Evolutionary conservation across 768 basidiomycete species (phyloP).

Genomic region (Myochromella boudieri): DNA sequence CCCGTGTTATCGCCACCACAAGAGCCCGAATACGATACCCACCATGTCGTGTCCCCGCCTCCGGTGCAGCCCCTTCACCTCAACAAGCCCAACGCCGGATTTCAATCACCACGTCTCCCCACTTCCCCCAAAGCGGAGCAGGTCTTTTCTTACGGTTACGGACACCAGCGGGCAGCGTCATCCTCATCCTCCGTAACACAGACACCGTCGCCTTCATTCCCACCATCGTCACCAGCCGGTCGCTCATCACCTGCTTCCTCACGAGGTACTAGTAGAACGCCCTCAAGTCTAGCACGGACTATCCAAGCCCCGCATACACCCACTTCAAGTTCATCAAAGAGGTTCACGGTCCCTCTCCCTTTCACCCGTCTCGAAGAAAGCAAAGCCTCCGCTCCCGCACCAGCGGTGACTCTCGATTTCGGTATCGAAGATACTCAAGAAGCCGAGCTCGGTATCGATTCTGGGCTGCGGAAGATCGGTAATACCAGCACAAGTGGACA

Average conservation of each 20-base stretch:
- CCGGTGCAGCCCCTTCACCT: neutral
- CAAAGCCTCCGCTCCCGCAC: neutral
- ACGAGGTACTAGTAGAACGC: too few relatives aligned
- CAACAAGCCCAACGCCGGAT: too few relatives aligned
- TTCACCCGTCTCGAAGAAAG: constrained; percentile 4
- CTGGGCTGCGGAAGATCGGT: too few relatives aligned
- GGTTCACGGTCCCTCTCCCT: constrained; percentile 6
- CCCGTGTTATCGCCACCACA: too few relatives aligned
- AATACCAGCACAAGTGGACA: too few relatives aligned
- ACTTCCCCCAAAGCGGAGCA: too few relatives aligned
- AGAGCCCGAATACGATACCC: too few relatives aligned
- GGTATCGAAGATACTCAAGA: too few relatives aligned
- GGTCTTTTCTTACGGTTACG: constrained; percentile 5
- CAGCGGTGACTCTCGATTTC: too few relatives aligned
- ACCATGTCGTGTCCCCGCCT: neutral
- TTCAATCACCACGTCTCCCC: neutral
- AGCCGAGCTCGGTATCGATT: too few relatives aligned
- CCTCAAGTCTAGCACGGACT: constrained; percentile 6
- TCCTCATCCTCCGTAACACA: neutral
- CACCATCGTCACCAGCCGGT: too few relatives aligned
- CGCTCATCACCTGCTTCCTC: too few relatives aligned
- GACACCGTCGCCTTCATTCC: neutral
- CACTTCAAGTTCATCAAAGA: neutral
- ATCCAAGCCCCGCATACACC: neutral
- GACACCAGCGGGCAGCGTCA: neutral